A percentile compares a stretch with the other conserved stretches of the same genome.
phyloP scores from a whole-genome alignment of 2,329 filamentous ascomycete species.

The Ophioceras dolichostomum region DNA sequence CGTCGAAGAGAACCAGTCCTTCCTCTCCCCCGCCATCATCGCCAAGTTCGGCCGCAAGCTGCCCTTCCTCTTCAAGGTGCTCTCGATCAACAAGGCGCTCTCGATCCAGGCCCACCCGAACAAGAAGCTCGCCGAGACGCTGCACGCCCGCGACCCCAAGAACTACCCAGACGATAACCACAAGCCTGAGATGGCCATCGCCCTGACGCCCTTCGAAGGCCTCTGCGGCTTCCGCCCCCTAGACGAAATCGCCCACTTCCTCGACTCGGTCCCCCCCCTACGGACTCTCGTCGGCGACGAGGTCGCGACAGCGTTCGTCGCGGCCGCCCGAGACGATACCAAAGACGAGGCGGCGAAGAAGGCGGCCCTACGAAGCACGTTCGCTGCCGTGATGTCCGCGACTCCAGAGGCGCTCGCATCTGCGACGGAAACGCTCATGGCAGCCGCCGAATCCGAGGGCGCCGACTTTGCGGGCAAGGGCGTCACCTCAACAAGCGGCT shows the following conservation, averaged over 20 bases:
- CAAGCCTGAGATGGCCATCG: constrained; percentile 99
- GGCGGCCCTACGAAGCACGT: constrained; percentile 61
- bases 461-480: constrained; percentile 64
- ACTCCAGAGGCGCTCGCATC: constrained; percentile 50
- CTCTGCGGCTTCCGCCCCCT: constrained; percentile 91
- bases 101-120: constrained; percentile 96
- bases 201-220: constrained; percentile 90
- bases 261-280: constrained; percentile 44
- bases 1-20: constrained; percentile 71
- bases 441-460: constrained; percentile 55
- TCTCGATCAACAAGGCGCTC: constrained; percentile 89
- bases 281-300: constrained; percentile 55
- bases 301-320: constrained; percentile 43
- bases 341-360: constrained; percentile 52
- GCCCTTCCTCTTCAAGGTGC: constrained; percentile 95
- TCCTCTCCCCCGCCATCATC: constrained; percentile 63
- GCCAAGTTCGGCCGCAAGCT: constrained; percentile 70
- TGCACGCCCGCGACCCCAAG: constrained; percentile 76
- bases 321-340: constrained; percentile 27
- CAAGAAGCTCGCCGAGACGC: constrained; percentile 81
- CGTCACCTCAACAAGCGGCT: constrained; percentile 52
- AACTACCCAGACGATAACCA: constrained; percentile 99
- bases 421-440: constrained; percentile 57
- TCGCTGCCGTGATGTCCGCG: constrained; percentile 71
- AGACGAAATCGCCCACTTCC: constrained; percentile 75